Percentiles rank a stretch among this genome's conserved stretches.
Conservation (phyloP, 1,284 basidiomycete species). For the Lentinula novae-zelandiae region DNA sequence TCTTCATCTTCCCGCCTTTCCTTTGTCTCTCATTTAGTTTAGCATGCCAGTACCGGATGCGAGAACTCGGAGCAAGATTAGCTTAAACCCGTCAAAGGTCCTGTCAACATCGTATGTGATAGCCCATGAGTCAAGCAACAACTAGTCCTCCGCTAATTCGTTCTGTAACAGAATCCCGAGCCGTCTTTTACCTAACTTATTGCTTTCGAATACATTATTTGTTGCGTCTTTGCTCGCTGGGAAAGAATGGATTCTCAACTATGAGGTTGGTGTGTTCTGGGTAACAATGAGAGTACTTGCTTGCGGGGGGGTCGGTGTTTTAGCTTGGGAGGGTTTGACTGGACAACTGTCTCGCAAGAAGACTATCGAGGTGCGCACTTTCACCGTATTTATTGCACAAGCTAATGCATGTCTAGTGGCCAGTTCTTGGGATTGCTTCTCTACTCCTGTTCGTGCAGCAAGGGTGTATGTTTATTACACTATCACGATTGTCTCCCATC, state of each 20-base stretch:
- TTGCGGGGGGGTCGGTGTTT: conserved; percentile 54
- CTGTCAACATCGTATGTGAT: conserved; percentile 51
- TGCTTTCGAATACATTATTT: conserved; percentile 57
- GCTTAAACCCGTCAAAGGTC: conserved; percentile 50
- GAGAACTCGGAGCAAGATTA: conserved; percentile 64
- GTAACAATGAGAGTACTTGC: conserved; percentile 65
- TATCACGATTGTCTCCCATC: conserved; percentile 60
- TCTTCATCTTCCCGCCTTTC: background rate
- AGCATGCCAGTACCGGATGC: conserved; percentile 65
- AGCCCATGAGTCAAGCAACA: conserved; percentile 1
- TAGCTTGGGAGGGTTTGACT: conserved; percentile 54
- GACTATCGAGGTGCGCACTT: conserved; percentile 51
- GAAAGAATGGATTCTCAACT: conserved; percentile 61
- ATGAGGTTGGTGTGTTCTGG: conserved; percentile 71
- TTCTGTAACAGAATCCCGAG: conserved; percentile 37
- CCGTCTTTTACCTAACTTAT: conserved; percentile 48
- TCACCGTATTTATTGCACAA: background rate
- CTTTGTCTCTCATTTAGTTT: conserved; percentile 18
- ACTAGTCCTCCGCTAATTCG: background rate
- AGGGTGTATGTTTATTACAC: conserved; percentile 54
- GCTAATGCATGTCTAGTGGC: conserved; percentile 45
- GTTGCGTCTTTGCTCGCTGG: conserved; percentile 58
- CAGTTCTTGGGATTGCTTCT: conserved; percentile 62
- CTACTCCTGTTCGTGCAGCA: conserved; percentile 65
- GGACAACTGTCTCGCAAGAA: conserved; percentile 49